Evolutionary conservation across 768 basidiomycete species (phyloP).

Genomic region (Lentinula guzmanii): DNA sequence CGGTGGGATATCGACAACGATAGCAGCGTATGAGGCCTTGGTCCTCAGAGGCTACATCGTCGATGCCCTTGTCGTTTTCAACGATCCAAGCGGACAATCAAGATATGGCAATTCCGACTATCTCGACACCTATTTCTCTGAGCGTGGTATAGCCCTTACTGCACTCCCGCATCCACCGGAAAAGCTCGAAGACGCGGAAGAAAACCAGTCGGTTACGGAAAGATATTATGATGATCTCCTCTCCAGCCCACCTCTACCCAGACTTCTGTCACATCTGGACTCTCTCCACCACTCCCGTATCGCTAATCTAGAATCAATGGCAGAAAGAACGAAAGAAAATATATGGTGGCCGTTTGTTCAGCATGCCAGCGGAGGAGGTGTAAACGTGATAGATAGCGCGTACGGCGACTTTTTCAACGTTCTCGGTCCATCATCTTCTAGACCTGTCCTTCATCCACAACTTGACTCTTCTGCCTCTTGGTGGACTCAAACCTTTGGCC

Average conservation of each 20-base stretch:
- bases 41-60: conserved; percentile 85
- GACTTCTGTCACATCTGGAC: conserved; percentile 55
- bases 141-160: conserved; percentile 54
- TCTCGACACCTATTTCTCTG: conserved; percentile 70
- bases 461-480: conserved; percentile 94
- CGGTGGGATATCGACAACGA: conserved; percentile 89
- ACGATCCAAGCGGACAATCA: conserved; percentile 53
- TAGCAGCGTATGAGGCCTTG: conserved; percentile 90
- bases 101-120: conserved; percentile 81
- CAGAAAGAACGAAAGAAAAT: conserved; percentile 58
- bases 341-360: conserved; percentile 99
- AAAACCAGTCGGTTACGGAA: conserved; percentile 51
- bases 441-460: conserved; percentile 48
- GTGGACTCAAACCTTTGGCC: conserved; percentile 96
- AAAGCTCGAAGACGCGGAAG: conserved; percentile 29
- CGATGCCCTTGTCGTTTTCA: conserved; percentile 79
- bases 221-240: conserved; percentile 63
- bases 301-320: conserved; percentile 26
- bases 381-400: conserved; percentile 92
- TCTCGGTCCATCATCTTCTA: conserved; percentile 32
- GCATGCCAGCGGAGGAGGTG: conserved; percentile 17
- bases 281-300: conserved; percentile 58
- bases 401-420: conserved; percentile 81
- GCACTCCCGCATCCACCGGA: conserved; percentile 54
- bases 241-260: conserved; percentile 31